These are phyloP conservation scores for Steccherinum ochraceum DNA, from an alignment of 768 basidiomycete species.

Conservation along the genomic window DNA sequence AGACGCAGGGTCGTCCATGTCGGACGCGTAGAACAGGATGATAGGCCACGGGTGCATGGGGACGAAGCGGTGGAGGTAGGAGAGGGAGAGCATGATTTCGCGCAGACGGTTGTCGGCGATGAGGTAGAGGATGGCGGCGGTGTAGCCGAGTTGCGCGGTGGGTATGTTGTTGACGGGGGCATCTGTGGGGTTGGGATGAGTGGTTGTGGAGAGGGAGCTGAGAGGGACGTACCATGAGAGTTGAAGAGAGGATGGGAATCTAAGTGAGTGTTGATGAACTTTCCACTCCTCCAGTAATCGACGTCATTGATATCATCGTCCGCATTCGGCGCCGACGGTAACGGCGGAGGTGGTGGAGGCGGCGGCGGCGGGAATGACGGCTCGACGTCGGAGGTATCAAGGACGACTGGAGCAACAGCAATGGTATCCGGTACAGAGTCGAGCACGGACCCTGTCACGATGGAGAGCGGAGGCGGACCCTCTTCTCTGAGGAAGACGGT, in stretches of 20 bases:
- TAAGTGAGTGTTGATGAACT: neutral
- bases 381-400: too few relatives aligned
- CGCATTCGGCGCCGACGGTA: neutral
- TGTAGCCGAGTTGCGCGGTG: neutral
- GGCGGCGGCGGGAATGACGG: too few relatives aligned
- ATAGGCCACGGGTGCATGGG: neutral
- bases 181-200: neutral
- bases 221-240: neutral
- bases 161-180: neutral
- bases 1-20: neutral
- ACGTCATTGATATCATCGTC: neutral
- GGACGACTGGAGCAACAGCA: neutral
- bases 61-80: neutral
- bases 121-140: neutral
- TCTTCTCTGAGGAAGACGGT: neutral
- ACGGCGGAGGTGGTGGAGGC: too few relatives aligned
- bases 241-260: neutral
- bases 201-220: too few relatives aligned
- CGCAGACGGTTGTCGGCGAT: neutral
- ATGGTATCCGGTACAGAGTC: too few relatives aligned
- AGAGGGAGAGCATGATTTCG: neutral
- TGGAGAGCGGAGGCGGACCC: neutral
- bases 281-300: neutral
- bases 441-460: neutral
- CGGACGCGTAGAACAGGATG: neutral